A percentile compares a stretch with the other conserved stretches of the same genome.
Conservation (phyloP, 371 early-diverging fungal species). For the Paramicrosporidium saccamoebae region DNA sequence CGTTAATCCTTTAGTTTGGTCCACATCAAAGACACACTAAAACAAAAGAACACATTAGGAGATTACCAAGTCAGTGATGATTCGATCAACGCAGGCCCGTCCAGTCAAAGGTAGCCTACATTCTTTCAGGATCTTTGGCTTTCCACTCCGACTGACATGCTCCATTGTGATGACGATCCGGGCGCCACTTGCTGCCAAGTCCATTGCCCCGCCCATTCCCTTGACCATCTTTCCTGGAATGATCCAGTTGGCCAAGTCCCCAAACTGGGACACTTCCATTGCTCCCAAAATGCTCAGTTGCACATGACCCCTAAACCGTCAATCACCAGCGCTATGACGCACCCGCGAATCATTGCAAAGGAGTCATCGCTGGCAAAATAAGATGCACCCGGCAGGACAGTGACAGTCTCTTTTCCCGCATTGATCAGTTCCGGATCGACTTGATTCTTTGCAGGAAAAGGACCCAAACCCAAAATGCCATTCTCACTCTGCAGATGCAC, state of each 20-base stretch:
- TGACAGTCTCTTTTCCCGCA: slow-evolving; percentile 28
- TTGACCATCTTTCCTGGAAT: slow-evolving; percentile 33
- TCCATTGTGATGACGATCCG: slow-evolving; percentile 33
- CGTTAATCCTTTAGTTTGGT: slow-evolving; percentile 5
- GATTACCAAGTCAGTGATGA: slow-evolving; percentile 15
- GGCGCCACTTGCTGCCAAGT: slow-evolving; percentile 15
- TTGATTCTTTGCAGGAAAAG: slow-evolving; percentile 18
- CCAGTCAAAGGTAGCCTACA: slow-evolving; percentile 26
- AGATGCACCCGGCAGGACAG: slow-evolving; percentile 13
- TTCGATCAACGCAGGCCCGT: slow-evolving; percentile 15
- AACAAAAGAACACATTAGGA: not conserved
- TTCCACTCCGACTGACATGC: slow-evolving; percentile 19
- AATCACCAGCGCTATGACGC: no score
- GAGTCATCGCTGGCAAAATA: slow-evolving; percentile 18
- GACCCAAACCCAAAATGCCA: slow-evolving; percentile 26
- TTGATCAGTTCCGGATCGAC: slow-evolving; percentile 28
- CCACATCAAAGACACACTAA: slow-evolving; percentile 13
- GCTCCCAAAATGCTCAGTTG: slow-evolving; percentile 24
- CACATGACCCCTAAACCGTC: slow-evolving; percentile 9
- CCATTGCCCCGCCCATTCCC: slow-evolving; percentile 38
- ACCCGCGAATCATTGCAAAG: slow-evolving; percentile 26
- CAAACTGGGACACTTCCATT: slow-evolving; percentile 18
- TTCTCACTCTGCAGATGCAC: slow-evolving; percentile 29
- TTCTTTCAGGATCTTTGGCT: slow-evolving; percentile 17
- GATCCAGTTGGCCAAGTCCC: slow-evolving; percentile 33